Base-by-base conservation (phyloP, 164 flowering plant genomes). In the Stephania yunnanensis region DNA sequence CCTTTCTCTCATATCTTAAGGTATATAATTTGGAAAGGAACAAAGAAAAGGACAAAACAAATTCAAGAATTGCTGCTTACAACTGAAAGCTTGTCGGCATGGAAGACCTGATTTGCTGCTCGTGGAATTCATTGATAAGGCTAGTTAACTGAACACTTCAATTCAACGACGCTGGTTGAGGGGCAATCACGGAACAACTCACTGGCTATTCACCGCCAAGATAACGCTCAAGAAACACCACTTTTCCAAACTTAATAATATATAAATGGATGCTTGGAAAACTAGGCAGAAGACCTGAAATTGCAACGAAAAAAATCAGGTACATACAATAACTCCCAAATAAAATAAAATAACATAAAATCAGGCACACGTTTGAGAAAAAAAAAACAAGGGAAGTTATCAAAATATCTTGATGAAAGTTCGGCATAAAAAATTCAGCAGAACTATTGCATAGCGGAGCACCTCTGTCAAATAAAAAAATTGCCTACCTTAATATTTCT, bases 261-360 rank as follows among this genome's bases (percentile, higher is more conserved):
- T 7, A 58, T 19, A 7, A 20, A 31, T 64, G n/a, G 71, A 65
- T 31, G 36, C 70, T 66, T 2, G 17, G 46, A 73, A 36, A 74
- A n/a, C 68, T 73, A 79, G 50, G 78, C 74, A 50, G 68, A 69
- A 44, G 65, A 73, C 72, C 81, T 79, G 76, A 69, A 68, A 19
- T 63, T 4, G 53, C 15, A 10, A n/a, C 25, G 68, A 29, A 25
- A 29, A 48, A 74, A 25, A 68, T 25, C 25, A 25, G 25, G 25
- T 25, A 25, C 25, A 25, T 25, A 25, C 25, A 25, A 25, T 25
- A 25, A 25, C 25, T 25, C 25, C 25, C 0, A 25, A 25, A 25
- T 25, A 0, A 25, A 25, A 25, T 25, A 25, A 25, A 25, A 25
- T 25, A 25, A 25, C 25, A 25, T 25, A 46, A 48, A 52, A 50